A percentile compares a stretch with the other conserved stretches of the same genome.
These are phyloP conservation scores for Pseudogymnoascus sp. DNA, from an alignment of 2,329 filamentous ascomycete genomes.

Conservation along the genomic window DNA sequence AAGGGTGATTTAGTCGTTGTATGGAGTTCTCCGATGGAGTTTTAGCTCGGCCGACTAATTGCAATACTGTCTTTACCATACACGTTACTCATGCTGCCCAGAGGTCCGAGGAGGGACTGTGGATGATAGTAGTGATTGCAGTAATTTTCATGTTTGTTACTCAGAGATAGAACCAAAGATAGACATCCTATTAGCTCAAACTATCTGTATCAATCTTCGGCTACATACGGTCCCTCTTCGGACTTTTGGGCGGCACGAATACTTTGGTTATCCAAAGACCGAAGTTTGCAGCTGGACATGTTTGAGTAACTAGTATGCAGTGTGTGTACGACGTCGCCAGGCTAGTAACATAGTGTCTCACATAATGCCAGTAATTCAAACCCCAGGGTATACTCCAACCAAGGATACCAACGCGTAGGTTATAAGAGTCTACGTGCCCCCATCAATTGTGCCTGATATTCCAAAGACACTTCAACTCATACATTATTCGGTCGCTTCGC, in stretches of 20 bases:
- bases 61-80: not conserved
- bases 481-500: not conserved
- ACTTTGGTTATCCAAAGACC: not conserved
- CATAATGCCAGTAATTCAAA: not conserved
- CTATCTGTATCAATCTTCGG: not conserved
- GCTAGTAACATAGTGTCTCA: not conserved
- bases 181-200: not conserved
- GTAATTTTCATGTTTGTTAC: not conserved
- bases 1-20: not conserved
- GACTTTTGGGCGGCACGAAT: not conserved
- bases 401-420: not conserved
- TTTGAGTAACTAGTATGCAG: not conserved
- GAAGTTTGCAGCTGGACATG: not conserved
- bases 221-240: not conserved
- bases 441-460: not conserved
- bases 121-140: not conserved
- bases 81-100: not conserved
- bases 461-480: not conserved
- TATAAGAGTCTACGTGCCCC: not conserved
- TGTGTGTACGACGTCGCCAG: not conserved
- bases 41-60: not conserved
- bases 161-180: not conserved
- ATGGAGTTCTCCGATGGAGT: not conserved
- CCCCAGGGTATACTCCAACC: not conserved
- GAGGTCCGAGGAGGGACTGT: not conserved